Percentiles rank a stretch among this genome's conserved stretches.
phyloP scores from a whole-genome alignment of 176 grass and related monocot species.

The Triticum urartu region DNA sequence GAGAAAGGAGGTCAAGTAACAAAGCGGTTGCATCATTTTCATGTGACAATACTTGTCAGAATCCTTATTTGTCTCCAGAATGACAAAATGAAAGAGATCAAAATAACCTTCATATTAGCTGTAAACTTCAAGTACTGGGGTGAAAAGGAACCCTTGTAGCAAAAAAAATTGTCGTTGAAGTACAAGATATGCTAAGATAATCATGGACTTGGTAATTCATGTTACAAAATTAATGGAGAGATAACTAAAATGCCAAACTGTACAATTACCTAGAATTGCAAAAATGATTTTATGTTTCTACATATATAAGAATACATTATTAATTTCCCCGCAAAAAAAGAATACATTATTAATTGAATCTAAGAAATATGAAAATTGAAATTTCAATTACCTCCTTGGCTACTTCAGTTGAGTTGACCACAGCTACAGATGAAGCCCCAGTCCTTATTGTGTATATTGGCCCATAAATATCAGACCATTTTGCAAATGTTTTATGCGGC shows the following conservation, averaged over 20 bases:
- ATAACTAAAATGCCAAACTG: neutral
- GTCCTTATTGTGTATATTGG: conserved; percentile 73
- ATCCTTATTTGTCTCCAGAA: neutral
- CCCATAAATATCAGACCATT: conserved; percentile 71
- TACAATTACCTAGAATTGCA: neutral
- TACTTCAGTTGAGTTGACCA: conserved; percentile 72
- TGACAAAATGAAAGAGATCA: neutral
- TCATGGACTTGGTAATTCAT: neutral
- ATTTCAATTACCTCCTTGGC: conserved; percentile 62
- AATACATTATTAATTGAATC: neutral
- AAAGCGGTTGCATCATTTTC: neutral
- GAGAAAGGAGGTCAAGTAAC: neutral
- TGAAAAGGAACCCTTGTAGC: neutral
- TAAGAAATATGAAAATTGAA: neutral
- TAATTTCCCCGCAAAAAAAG: neutral
- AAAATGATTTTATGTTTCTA: neutral
- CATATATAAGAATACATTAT: neutral
- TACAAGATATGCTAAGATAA: neutral
- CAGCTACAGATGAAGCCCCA: conserved; percentile 50
- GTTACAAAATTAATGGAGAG: neutral
- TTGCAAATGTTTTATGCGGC: conserved; percentile 62
- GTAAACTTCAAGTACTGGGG: neutral
- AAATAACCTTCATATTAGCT: neutral
- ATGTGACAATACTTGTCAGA: neutral
- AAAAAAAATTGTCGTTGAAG: neutral